Evolutionary conservation across 768 basidiomycete genomes (phyloP).

Genomic region (Lactarius trivialis): DNA sequence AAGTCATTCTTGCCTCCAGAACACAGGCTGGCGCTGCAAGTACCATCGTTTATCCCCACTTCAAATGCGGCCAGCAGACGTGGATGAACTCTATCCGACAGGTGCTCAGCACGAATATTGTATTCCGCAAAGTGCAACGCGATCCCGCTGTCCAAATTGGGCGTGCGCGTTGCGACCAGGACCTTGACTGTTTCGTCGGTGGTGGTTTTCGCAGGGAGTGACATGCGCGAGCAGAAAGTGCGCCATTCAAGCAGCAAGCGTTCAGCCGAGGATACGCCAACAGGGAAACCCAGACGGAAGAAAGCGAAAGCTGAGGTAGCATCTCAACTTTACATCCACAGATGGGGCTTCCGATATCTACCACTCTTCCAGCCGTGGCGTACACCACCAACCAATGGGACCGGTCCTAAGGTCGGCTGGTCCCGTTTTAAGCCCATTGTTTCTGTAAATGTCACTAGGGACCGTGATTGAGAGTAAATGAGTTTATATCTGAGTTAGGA

Average conservation of each 20-base stretch:
- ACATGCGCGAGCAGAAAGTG: constrained; percentile 33
- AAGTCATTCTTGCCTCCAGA: constrained; percentile 83
- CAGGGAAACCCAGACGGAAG: constrained; percentile 29
- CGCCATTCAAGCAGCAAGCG: constrained; percentile 19
- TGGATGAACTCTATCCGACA: constrained; percentile 99
- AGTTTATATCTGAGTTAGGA: too few species aligned
- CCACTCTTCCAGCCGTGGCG: constrained; percentile 25
- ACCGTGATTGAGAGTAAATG: too few species aligned
- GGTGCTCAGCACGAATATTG: constrained; percentile 85
- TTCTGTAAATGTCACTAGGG: too few species aligned
- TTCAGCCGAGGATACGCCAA: constrained; percentile 19
- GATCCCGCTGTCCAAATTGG: constrained; percentile 74
- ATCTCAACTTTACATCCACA: constrained; percentile 11
- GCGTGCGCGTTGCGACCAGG: constrained; percentile 77
- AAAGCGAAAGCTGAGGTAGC: constrained; percentile 25
- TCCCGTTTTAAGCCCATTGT: too few species aligned
- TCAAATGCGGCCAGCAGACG: constrained; percentile 85
- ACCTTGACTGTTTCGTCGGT: constrained; percentile 73
- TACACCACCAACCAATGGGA: too few species aligned
- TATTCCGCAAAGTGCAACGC: constrained; percentile 80
- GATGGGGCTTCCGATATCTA: constrained; percentile 20
- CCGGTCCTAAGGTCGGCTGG: too few species aligned
- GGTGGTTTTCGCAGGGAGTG: constrained; percentile 72
- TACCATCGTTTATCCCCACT: constrained; percentile 87
- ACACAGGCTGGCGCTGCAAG: constrained; percentile 83